A percentile compares a stretch with the other conserved stretches of the same genome.
Conservation (phyloP, 306 rosid species). For the Dryas alaskensis region DNA sequence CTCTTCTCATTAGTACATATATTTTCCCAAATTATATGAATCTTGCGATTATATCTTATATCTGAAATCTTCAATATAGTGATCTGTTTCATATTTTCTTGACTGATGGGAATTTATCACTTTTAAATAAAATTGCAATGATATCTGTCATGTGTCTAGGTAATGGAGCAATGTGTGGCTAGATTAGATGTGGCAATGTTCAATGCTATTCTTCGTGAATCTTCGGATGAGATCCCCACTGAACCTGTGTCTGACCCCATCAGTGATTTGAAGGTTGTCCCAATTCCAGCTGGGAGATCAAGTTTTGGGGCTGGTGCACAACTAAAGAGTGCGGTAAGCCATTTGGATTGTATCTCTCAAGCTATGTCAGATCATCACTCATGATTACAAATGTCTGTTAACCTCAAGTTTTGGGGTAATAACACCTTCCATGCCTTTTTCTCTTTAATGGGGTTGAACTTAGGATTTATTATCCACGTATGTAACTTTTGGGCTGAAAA, state of each 20-base stretch:
- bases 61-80: background rate
- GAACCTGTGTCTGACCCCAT: constrained; percentile 98
- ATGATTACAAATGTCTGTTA: background rate
- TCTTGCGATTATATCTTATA: background rate
- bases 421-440: background rate
- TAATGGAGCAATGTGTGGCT: constrained; percentile 94
- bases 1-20: background rate
- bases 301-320: constrained; percentile 97
- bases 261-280: constrained; percentile 77
- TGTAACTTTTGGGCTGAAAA: background rate
- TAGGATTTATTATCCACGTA: background rate
- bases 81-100: constrained; percentile 6
- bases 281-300: constrained; percentile 68
- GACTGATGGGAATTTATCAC: background rate
- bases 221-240: constrained; percentile 81
- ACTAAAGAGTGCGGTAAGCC: constrained; percentile 84
- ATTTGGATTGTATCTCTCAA: constrained; percentile 6
- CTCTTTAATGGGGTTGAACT: background rate
- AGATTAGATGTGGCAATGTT: constrained; percentile 98
- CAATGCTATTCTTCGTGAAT: constrained; percentile 96
- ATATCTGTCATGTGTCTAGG: constrained; percentile 34
- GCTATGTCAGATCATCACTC: background rate
- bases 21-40: background rate
- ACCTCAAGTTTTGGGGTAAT: background rate
- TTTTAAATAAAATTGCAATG: constrained; percentile 14